A percentile compares a stretch with the other conserved stretches of the same genome.
Conservation (phyloP, 345 rosid species). For the Populus pruinosa region DNA sequence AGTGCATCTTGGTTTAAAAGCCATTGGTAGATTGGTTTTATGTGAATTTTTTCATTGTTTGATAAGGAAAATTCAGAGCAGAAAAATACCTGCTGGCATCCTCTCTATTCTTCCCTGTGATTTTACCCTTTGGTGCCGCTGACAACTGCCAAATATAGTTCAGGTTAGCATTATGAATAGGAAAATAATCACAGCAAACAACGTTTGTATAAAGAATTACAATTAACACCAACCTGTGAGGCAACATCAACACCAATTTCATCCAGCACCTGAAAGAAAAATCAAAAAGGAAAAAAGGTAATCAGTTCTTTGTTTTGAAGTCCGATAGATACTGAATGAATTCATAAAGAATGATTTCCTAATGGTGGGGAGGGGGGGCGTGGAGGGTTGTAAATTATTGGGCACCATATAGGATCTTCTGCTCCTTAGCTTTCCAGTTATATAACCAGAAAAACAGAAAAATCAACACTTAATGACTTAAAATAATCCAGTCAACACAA, state of each 20-base stretch:
- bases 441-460: not conserved
- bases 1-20: not conserved
- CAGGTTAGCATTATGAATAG: constrained; percentile 9
- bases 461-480: not conserved
- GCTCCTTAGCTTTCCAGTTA: not conserved
- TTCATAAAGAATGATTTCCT: not conserved
- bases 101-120: constrained; percentile 59
- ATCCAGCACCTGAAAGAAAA: constrained; percentile 69
- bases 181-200: constrained; percentile 1
- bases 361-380: not conserved
- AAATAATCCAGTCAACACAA: not conserved
- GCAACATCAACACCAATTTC: constrained; percentile 95
- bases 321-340: not conserved
- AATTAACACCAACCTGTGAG: constrained; percentile 64
- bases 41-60: not conserved
- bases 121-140: constrained; percentile 77
- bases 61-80: not conserved
- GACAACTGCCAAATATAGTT: constrained; percentile 52
- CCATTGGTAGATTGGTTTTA: not conserved
- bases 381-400: too few relatives aligned
- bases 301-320: not conserved
- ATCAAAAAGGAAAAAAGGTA: not conserved
- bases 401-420: not conserved
- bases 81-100: constrained; percentile 59
- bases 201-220: not conserved